phyloP scores from a whole-genome alignment of 2,329 filamentous ascomycete species.

The Ophiocordyceps camponoti-saundersi region DNA sequence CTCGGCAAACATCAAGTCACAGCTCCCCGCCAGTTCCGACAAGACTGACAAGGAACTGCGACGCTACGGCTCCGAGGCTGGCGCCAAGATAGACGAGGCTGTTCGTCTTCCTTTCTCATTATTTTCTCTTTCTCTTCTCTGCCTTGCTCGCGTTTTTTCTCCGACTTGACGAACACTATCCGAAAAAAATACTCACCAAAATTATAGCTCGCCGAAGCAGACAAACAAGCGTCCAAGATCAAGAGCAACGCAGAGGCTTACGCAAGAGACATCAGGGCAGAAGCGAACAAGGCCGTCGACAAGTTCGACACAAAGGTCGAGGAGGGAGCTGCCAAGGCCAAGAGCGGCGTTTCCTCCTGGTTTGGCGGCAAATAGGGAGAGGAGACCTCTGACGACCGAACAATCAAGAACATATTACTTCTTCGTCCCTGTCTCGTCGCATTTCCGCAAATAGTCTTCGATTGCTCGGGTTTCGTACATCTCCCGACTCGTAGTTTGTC shows the following conservation, averaged over 20 bases:
- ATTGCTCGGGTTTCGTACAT: too few relatives aligned
- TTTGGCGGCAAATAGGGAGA: slow-evolving; percentile 36
- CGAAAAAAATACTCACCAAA: neutral
- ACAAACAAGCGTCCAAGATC: slow-evolving; percentile 43
- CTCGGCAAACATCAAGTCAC: slow-evolving; percentile 46
- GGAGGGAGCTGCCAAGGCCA: slow-evolving; percentile 62
- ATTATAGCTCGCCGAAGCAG: slow-evolving; percentile 32
- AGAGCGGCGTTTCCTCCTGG: slow-evolving; percentile 72
- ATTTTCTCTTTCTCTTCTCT: neutral
- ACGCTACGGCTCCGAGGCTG: slow-evolving; percentile 26
- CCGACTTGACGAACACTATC: too few relatives aligned
- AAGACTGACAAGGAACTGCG: slow-evolving; percentile 49
- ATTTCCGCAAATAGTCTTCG: too few relatives aligned
- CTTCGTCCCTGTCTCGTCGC: too few relatives aligned
- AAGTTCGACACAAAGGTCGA: slow-evolving; percentile 72
- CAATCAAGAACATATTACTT: too few relatives aligned
- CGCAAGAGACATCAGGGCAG: slow-evolving; percentile 44
- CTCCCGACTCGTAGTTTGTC: too few relatives aligned
- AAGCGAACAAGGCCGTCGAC: slow-evolving; percentile 58
- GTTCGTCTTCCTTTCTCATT: slow-evolving; percentile 29
- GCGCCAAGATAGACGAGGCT: slow-evolving; percentile 49
- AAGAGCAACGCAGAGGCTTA: slow-evolving; percentile 43
- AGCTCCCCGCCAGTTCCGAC: slow-evolving; percentile 44
- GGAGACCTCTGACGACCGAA: too few relatives aligned
- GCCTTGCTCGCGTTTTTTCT: neutral